These are phyloP conservation scores for Elaphomyces granulatus DNA, from an alignment of 495 filamentous ascomycete species.

Conservation along the genomic window DNA sequence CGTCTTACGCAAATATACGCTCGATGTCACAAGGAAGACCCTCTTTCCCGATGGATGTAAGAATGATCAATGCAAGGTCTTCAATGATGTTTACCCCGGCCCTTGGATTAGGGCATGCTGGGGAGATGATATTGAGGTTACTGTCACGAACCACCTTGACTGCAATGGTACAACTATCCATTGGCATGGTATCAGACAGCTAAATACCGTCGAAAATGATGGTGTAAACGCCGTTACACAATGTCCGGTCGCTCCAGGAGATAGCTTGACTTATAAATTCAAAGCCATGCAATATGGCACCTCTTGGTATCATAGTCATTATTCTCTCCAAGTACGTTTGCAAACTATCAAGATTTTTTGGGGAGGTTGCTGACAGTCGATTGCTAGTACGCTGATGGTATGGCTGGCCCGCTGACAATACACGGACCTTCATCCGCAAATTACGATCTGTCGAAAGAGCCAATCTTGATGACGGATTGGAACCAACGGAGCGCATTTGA, in stretches of 20 bases:
- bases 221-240: conserved; percentile 12
- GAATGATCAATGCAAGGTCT: not conserved
- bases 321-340: not conserved
- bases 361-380: not conserved
- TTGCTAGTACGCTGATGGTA: conserved; percentile 25
- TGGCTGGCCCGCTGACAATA: conserved; percentile 41
- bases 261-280: conserved; percentile 34
- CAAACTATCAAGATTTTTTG: too few species aligned
- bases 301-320: conserved; percentile 36
- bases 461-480: conserved; percentile 30
- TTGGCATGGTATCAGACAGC: conserved; percentile 40
- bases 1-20: not conserved
- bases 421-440: conserved; percentile 39
- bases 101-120: conserved; percentile 16
- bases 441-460: conserved; percentile 48
- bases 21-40: not conserved
- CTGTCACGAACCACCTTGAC: conserved; percentile 9
- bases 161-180: conserved; percentile 33
- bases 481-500: conserved; percentile 8
- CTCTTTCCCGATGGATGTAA: not conserved
- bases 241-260: conserved; percentile 17
- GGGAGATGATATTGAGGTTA: conserved; percentile 24
- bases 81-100: not conserved
- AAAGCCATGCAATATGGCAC: conserved; percentile 39
- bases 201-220: conserved; percentile 9